Percentiles rank a stretch among this genome's conserved stretches.
phyloP scores from a whole-genome alignment of 129 eudicot genomes.

The Cynara cardunculus region DNA sequence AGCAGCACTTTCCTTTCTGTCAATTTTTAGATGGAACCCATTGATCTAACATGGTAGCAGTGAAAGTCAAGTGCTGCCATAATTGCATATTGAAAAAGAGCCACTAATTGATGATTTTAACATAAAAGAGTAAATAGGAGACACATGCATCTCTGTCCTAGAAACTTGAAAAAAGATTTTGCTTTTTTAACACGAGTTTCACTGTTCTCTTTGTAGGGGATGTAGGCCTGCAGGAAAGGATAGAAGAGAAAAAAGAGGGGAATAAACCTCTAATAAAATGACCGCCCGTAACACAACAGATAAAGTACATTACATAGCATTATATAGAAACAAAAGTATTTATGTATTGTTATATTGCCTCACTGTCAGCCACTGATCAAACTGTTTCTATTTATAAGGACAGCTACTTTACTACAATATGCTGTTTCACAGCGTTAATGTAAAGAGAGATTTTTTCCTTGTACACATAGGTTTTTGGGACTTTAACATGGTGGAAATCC shows the following conservation, averaged over 20 bases:
- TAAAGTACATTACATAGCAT: neutral
- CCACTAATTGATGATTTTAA: neutral
- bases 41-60: neutral
- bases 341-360: neutral
- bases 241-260: neutral
- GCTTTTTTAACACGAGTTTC: neutral
- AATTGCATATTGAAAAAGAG: neutral
- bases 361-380: neutral
- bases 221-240: neutral
- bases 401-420: neutral
- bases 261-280: neutral
- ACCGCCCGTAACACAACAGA: neutral
- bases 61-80: neutral
- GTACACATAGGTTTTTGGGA: neutral
- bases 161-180: neutral
- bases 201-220: neutral
- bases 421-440: neutral
- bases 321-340: neutral
- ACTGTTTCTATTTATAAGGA: neutral
- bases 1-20: neutral
- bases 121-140: neutral
- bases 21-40: neutral
- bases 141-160: neutral
- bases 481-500: neutral
- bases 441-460: neutral